phyloP scores from a whole-genome alignment of 176 grass and related monocot genomes.

The Oryza rufipogon region DNA sequence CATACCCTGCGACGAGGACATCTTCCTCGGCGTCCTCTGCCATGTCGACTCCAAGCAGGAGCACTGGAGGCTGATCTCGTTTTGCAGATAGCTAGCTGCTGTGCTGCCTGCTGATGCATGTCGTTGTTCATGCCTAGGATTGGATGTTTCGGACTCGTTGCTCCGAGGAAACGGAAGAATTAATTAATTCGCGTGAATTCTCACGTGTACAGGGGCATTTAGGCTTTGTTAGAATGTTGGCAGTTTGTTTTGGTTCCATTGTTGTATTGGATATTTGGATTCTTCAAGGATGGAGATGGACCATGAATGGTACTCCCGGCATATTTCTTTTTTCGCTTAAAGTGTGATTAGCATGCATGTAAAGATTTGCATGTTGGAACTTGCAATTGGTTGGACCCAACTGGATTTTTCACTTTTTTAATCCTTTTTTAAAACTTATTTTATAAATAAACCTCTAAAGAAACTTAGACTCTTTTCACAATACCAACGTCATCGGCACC shows the following conservation, averaged over 20 bases:
- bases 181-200: conserved; percentile 2
- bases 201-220: conserved; percentile 30
- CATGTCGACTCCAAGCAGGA: conserved; percentile 45
- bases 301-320: neutral
- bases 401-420: too few relatives aligned
- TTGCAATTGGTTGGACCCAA: neutral
- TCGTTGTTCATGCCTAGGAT: neutral
- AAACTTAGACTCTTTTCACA: too few relatives aligned
- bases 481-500: too few relatives aligned
- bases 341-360: neutral
- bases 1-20: conserved; percentile 82
- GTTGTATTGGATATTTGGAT: neutral
- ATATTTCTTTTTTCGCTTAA: neutral
- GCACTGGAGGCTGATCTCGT: neutral
- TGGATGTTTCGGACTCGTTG: too few relatives aligned
- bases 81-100: conserved; percentile 25
- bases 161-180: neutral
- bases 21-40: conserved; percentile 70
- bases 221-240: neutral
- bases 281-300: conserved; percentile 14
- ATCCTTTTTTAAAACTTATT: too few relatives aligned
- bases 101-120: neutral
- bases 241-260: conserved; percentile 2
- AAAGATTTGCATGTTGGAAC: neutral
- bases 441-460: too few relatives aligned